phyloP scores from a whole-genome alignment of 2,329 filamentous ascomycete species.

The Penicillium sp. region DNA sequence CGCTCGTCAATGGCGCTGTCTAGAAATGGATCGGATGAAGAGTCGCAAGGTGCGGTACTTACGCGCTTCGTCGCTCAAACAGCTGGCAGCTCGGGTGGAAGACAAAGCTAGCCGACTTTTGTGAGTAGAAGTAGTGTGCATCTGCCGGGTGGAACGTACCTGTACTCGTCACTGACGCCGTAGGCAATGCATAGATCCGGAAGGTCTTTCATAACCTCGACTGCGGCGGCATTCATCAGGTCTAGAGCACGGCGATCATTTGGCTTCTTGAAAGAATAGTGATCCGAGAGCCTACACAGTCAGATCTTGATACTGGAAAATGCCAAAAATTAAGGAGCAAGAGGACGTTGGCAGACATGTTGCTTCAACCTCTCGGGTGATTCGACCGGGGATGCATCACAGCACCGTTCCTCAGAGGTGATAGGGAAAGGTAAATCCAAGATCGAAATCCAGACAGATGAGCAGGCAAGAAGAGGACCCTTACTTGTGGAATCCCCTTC shows the following conservation, averaged over 20 bases:
- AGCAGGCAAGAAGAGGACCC: constrained; percentile 13
- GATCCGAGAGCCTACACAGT: constrained; percentile 76
- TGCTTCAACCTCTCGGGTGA: no score
- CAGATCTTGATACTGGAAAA: no score
- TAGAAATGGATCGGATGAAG: no score
- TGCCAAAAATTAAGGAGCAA: no score
- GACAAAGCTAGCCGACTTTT: constrained; percentile 64
- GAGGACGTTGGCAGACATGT: no score
- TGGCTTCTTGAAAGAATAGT: constrained; percentile 84
- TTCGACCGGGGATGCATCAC: no score
- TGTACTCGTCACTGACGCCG: constrained; percentile 92
- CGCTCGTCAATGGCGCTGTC: no score
- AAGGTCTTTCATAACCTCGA: constrained; percentile 75
- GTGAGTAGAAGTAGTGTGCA: no score
- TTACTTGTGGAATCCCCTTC: constrained; percentile 91
- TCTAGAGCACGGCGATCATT: constrained; percentile 84
- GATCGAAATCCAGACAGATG: not conserved
- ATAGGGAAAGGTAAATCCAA: not conserved
- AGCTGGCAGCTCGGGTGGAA: constrained; percentile 78
- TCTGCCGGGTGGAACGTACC: constrained; percentile 26
- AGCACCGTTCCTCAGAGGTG: not conserved
- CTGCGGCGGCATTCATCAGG: constrained; percentile 93
- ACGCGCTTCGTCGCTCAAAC: constrained; percentile 83
- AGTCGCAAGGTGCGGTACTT: no score
- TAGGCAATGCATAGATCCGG: constrained; percentile 86